Evolutionary conservation across 2,329 filamentous ascomycete genomes (phyloP), one percentile per base, ranked within the genome.

Genomic region (Penicillium psychrosexuale): DNA sequence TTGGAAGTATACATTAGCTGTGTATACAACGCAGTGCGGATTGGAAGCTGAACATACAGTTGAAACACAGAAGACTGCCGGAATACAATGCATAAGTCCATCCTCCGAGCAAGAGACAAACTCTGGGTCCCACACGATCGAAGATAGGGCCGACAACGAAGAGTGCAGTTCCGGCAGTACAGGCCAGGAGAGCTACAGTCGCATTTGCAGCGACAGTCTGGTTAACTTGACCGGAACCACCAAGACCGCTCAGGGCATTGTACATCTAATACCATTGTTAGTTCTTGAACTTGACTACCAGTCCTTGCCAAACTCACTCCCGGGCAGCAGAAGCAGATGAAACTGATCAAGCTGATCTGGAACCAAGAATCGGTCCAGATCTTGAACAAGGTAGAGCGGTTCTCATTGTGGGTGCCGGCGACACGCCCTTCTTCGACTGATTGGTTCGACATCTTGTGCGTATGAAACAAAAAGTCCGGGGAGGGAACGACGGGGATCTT

Each of bases 261-360:
- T 77, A 79, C 77, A 79, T 78, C 76, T 78, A 46, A 15, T 38
- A 5, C 30, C 2, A 17, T 19, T 13, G 37, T 58, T 17, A 58
- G 36, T 8, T 30, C 17, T 6, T 24, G 15, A 12, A 17, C 31
- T 24, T 11, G 31, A 22, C n/a, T 3, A 7, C 4, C 22, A n/a
- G 12, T 1, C 15, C 2, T 19, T 31, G 52, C 24, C 4, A 27
- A 0, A 47, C 60, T 37, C 30, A 64, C 50, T 3, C 72, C 77
- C 47, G 77, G 77, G 33, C 76, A 72, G 51, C 77, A 80, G 61
- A 80, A 79, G 59, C 76, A 80, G 49, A 80, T 79, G 47, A 80
- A 69, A 63, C 75, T 77, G 53, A 80, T 79, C 47, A 80, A 67
- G 2, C 77, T 27, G 45, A 80, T 78, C 62, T 80, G 78, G 39